Evolutionary conservation across 108 stramenopile genomes (phyloP).

Genomic region (Skeletonema tropicum): DNA sequence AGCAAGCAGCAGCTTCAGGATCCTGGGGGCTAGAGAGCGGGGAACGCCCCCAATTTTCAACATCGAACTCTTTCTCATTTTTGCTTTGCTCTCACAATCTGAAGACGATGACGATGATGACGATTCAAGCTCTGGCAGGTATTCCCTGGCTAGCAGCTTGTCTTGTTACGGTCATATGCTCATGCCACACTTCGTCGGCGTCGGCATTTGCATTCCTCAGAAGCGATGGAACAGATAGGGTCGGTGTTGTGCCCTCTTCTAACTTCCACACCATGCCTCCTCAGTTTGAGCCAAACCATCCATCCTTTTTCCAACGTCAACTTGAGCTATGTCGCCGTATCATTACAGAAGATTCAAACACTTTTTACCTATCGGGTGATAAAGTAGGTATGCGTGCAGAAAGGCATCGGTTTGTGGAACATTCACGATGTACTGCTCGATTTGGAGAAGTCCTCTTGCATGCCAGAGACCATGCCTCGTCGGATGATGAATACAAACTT

Average conservation of each 20-base stretch:
- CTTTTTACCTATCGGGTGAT: not conserved
- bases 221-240: too few relatives aligned
- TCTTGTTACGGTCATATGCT: too few relatives aligned
- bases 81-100: too few relatives aligned
- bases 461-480: slow-evolving; percentile 10
- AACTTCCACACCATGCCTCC: not conserved
- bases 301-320: not conserved
- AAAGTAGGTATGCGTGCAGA: not conserved
- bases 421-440: slow-evolving; percentile 19
- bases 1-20: not conserved
- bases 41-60: too few relatives aligned
- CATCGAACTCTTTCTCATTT: too few relatives aligned
- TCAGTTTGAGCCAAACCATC: not conserved
- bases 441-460: slow-evolving; percentile 28
- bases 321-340: slow-evolving; percentile 4
- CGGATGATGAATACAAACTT: slow-evolving; percentile 2
- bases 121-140: too few relatives aligned
- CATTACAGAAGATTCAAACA: not conserved
- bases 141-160: too few relatives aligned
- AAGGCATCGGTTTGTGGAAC: slow-evolving; percentile 14
- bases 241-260: too few relatives aligned
- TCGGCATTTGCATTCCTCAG: too few relatives aligned
- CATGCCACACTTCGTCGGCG: too few relatives aligned
- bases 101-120: too few relatives aligned
- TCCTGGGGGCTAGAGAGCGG: too few relatives aligned